These are phyloP conservation scores for Nicotiana otophora DNA, from an alignment of 257 asterid genomes.

Conservation along the genomic window DNA sequence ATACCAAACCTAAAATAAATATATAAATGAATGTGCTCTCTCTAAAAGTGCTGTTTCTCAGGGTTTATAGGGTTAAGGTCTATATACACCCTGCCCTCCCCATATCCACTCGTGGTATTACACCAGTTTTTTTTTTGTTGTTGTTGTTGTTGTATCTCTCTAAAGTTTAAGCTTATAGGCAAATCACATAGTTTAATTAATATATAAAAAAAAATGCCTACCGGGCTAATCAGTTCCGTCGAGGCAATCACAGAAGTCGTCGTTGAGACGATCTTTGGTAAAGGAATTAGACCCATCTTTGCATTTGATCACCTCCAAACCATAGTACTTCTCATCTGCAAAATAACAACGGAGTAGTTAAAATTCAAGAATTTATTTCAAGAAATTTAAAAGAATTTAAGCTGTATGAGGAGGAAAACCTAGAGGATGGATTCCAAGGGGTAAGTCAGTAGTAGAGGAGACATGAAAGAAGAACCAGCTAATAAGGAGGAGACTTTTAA, in stretches of 20 bases:
- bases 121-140: too few species aligned
- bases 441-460: constrained; percentile 33
- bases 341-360: constrained; percentile 5
- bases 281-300: constrained; percentile 78
- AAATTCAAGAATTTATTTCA: neutral
- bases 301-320: constrained; percentile 56
- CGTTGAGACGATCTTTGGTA: constrained; percentile 69
- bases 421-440: constrained; percentile 69
- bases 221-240: constrained; percentile 98
- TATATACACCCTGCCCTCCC: too few species aligned
- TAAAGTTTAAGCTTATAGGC: neutral
- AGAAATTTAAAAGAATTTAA: neutral
- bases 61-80: too few species aligned
- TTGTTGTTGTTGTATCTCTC: too few species aligned
- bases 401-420: constrained; percentile 31
- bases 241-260: constrained; percentile 76
- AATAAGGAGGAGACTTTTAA: constrained; percentile 3
- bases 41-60: too few species aligned
- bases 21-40: neutral
- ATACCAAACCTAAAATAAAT: neutral
- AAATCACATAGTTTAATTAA: neutral
- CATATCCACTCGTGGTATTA: too few species aligned
- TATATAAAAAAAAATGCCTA: constrained; percentile 5
- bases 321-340: constrained; percentile 65
- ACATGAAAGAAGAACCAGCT: neutral